Base-by-base conservation (phyloP, 345 rosid genomes). In the Gossypium raimondii region DNA sequence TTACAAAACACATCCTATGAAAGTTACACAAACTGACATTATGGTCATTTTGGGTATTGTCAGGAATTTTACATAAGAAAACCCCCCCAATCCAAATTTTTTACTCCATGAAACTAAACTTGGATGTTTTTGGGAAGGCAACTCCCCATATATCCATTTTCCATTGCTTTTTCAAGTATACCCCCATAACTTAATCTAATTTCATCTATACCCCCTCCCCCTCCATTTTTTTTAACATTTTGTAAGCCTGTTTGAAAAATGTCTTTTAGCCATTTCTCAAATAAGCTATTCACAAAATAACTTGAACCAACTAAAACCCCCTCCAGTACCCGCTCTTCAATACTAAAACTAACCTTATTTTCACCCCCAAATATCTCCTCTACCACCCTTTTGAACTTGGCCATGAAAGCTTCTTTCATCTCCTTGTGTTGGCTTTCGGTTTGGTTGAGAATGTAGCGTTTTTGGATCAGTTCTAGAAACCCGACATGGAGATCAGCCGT, bases 241-340 rank as follows among this genome's bases (percentile, higher is more conserved):
- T 78, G 24, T 84, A 89, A 75, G 65, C 85, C 82, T 79, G 85
- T 85, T 82, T 89, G 84, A 66, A 92, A 90, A 43, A 89, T 84
- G 75, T 86, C 90, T 83, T 84, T 84, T 53, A 90, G 78, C 98
- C 98, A 93, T 63, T 87, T 85, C 44, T 81, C 97, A 82, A 93
- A 81, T 84, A 82, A 77, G 52, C 86, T 84, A 75, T 82, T 80
- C 24, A 80, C 70, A 72, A 81, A 78, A 41, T 59, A 63, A 67
- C 87, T 80, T 47, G 70, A 79, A 7, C 87, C 82, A 8, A 58
- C 72, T 76, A 81, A 41, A 16, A 92, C 65, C 85, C 84, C 89
- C 58, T 83, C 89, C 50, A 89, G 48, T 16, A 93, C 71, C 61
- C 81, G 82, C 11, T 91, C 86, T 17, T 90, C 92, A 13, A 89